Evolutionary conservation across 2,329 filamentous ascomycete genomes (phyloP).

Genomic region (Geosmithia putterillii): DNA sequence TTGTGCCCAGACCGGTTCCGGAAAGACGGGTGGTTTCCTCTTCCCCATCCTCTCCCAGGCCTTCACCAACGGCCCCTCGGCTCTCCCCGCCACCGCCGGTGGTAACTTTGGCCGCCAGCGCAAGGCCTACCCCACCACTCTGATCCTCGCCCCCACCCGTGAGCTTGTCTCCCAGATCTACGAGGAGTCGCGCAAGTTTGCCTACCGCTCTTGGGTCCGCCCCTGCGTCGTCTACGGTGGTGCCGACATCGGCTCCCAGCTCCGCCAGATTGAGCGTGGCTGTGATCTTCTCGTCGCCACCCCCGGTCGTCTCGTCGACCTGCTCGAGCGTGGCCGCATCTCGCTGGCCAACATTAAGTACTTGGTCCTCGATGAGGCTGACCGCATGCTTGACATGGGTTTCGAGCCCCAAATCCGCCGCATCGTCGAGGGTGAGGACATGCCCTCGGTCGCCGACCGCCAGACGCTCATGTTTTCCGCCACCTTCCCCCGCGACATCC

Average conservation of each 20-base stretch:
- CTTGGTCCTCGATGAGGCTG: constrained; percentile 94
- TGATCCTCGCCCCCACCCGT: constrained; percentile 93
- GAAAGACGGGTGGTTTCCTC: constrained; percentile 98
- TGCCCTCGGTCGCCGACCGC: constrained; percentile 71
- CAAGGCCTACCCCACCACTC: constrained; percentile 92
- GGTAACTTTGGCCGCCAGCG: constrained; percentile 82
- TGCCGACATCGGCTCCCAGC: constrained; percentile 96
- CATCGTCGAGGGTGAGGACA: constrained; percentile 97
- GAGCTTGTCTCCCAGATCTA: constrained; percentile 98
- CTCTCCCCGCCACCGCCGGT: constrained; percentile 44
- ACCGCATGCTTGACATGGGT: constrained; percentile 99
- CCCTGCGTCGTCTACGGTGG: constrained; percentile 98
- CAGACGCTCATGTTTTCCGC: constrained; percentile 99
- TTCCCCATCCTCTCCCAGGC: constrained; percentile 99
- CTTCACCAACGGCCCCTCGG: constrained; percentile 76
- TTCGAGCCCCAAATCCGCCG: constrained; percentile 99
- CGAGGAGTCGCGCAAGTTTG: constrained; percentile 94
- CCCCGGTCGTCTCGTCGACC: constrained; percentile 89
- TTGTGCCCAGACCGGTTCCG: constrained; percentile 98
- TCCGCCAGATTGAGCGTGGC: constrained; percentile 93
- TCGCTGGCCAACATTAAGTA: constrained; percentile 99
- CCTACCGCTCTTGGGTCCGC: constrained; percentile 97
- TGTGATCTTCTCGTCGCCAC: constrained; percentile 96
- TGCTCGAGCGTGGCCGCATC: constrained; percentile 97
- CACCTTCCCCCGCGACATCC: constrained; percentile 97